Evolutionary conservation across 371 early-diverging fungal species (phyloP).

Genomic region (Syncephalastrum sp.): DNA sequence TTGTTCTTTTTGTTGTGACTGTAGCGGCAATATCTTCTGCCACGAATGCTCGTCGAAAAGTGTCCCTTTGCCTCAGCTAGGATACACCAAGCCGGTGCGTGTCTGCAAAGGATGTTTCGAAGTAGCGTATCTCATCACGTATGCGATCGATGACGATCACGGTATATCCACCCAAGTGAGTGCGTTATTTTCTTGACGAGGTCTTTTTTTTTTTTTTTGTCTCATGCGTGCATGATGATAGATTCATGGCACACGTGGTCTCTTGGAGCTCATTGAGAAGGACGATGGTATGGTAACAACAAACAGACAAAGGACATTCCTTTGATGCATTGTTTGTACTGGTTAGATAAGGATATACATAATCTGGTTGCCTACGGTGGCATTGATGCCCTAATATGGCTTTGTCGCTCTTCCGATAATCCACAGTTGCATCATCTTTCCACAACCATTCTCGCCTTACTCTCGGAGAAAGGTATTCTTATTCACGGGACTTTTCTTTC

Average conservation of each 20-base stretch:
- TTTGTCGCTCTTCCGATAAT: conserved; percentile 47
- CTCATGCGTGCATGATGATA: conserved; percentile 15
- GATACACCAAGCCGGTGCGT: conserved; percentile 58
- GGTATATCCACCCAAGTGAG: conserved; percentile 59
- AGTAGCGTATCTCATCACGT: conserved; percentile 62
- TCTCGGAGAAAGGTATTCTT: conserved; percentile 43
- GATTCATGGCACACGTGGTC: conserved; percentile 66
- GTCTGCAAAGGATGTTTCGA: conserved; percentile 66
- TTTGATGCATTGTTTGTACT: not conserved
- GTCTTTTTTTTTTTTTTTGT: not conserved
- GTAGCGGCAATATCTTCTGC: conserved; percentile 66
- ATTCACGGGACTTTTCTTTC: not conserved
- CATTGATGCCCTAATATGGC: conserved; percentile 60
- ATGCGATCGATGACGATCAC: conserved; percentile 62
- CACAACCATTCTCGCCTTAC: conserved; percentile 51
- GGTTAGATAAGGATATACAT: conserved; percentile 51
- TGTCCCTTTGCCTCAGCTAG: conserved; percentile 61
- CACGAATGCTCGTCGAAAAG: conserved; percentile 59
- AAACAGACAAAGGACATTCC: conserved; percentile 2
- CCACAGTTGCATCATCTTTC: conserved; percentile 51
- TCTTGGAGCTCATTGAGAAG: conserved; percentile 56
- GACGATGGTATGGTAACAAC: conserved; percentile 44
- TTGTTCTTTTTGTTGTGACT: not conserved
- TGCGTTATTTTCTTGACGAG: not conserved
- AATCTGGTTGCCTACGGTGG: conserved; percentile 59